Evolutionary conservation across 192 early-diverging fungal species (phyloP), one percentile per base, ranked within the genome.

Genomic region (Coemansia sp.): DNA sequence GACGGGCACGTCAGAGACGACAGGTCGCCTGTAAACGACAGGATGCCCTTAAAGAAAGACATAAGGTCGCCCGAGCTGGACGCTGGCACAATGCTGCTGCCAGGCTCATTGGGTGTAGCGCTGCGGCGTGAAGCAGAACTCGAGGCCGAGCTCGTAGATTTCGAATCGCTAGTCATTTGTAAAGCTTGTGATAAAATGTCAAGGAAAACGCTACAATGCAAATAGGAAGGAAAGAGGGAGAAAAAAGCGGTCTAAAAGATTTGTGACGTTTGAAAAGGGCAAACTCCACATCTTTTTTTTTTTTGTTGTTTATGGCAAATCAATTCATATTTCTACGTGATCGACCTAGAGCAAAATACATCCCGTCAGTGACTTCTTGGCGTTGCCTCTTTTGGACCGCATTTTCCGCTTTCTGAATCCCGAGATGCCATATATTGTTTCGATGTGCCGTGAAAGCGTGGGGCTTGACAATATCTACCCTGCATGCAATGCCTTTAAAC

Each of bases 21-120:
- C 21, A 92, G 78, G 53, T 92, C 90, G 40, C 90, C 90, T 13
- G 90, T 89, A 53, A 89, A 88, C 28, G 87, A 84, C 28, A 87
- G 82, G 18, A 92, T 62, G 15, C 83, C 85, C 59, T 84, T 82
- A 35, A 88, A 44, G 46, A 91, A 88, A 1, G 80, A 80, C 37
- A 80, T 72, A 62, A 90, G 82, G 36, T 81, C 82, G 21, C 83
- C 82, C 57, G 81, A 74, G 50, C 86, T 80, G 38, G 83, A 82
- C 45, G 75, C 68, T 13, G 86, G 84, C 35, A 87, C 82, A 19
- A 78, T 77, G 54, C 68, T 72, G 39, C 60, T 69, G 6, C 57
- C 33, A 2, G 75, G 61, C 52, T 71, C 75, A 15, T 14, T 70
- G 23, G 59, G 44, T 6, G 67, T 28, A 28, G 55, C 55, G 19